Percentiles rank a stretch among this genome's conserved stretches.
Evolutionary conservation across 2,329 filamentous ascomycete genomes (phyloP).

Genomic region (Lomentospora prolificans): DNA sequence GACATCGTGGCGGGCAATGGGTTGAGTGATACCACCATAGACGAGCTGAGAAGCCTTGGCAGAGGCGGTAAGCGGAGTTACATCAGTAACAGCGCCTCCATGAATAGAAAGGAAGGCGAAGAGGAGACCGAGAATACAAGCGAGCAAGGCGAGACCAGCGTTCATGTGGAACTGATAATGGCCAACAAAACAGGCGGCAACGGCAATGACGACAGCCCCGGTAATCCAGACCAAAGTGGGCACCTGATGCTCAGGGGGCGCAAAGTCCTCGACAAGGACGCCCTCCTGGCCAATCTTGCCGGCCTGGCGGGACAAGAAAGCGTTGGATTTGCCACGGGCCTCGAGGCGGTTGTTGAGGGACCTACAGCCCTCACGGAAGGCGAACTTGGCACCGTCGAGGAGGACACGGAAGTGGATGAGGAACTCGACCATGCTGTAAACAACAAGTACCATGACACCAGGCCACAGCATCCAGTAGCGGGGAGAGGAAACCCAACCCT

Average conservation of each 20-base stretch:
- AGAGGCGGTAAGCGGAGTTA: slow-evolving; percentile 55
- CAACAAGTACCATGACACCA: slow-evolving; percentile 32
- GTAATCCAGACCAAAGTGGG: slow-evolving; percentile 43
- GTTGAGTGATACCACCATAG: slow-evolving; percentile 52
- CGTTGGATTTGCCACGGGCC: slow-evolving; percentile 20
- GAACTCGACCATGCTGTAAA: slow-evolving; percentile 30
- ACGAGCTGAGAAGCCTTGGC: slow-evolving; percentile 61
- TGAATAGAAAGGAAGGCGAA: slow-evolving; percentile 45
- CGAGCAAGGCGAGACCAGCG: slow-evolving; percentile 43
- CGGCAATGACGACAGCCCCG: slow-evolving; percentile 35
- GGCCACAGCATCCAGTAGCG: slow-evolving; percentile 35
- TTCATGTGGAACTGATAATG: slow-evolving; percentile 46
- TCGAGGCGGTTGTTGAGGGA: slow-evolving; percentile 22
- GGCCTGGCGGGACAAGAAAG: slow-evolving; percentile 25
- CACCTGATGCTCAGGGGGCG: slow-evolving; percentile 33
- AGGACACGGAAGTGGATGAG: slow-evolving; percentile 28
- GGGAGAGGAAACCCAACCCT: slow-evolving; percentile 24
- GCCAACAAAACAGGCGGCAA: slow-evolving; percentile 41
- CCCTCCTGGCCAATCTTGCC: slow-evolving; percentile 22
- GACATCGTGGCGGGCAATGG: slow-evolving; percentile 36
- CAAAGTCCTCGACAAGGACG: slow-evolving; percentile 28
- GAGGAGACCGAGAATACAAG: slow-evolving; percentile 45
- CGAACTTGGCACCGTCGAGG: slow-evolving; percentile 24
- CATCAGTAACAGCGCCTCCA: slow-evolving; percentile 44
- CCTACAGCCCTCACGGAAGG: slow-evolving; percentile 19